Conservation (phyloP, 495 filamentous ascomycete genomes). For the Hypoxylon subgilvum region DNA sequence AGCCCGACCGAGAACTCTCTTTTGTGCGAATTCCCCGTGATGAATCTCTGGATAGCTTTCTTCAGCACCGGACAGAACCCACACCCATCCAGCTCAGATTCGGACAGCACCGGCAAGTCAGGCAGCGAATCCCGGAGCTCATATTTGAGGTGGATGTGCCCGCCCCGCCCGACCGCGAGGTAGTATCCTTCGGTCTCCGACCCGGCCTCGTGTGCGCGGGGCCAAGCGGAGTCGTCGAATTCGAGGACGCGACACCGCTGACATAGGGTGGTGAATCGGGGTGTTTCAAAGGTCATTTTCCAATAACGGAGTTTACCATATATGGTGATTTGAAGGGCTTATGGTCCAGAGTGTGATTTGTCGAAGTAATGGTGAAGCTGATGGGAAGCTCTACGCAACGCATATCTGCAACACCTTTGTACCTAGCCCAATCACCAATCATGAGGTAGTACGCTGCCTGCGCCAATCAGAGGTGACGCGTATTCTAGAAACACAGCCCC, state of each 20-base stretch:
- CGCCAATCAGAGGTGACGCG: no score
- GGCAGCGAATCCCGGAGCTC: not conserved
- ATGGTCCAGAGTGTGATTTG: no score
- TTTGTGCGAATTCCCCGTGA: no score
- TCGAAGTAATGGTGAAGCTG: no score
- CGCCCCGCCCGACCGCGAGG: not conserved
- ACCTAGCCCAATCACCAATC: no score
- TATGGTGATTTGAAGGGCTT: no score
- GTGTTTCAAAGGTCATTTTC: not conserved
- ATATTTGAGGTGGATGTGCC: not conserved
- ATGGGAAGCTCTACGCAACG: not conserved
- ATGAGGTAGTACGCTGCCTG: no score
- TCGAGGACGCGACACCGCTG: not conserved
- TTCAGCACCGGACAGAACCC: conserved; percentile 1
- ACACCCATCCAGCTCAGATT: not conserved
- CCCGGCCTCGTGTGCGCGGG: not conserved
- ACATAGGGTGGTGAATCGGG: not conserved
- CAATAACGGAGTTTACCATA: no score
- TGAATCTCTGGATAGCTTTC: not conserved
- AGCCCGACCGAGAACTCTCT: not conserved
- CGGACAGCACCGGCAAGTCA: conserved; percentile 2
- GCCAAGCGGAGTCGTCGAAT: conserved; percentile 4
- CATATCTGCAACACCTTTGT: not conserved
- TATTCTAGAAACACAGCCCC: no score
- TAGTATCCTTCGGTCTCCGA: not conserved